Evolutionary conservation across 192 early-diverging fungal genomes (phyloP).

Genomic region (Backusella circina): DNA sequence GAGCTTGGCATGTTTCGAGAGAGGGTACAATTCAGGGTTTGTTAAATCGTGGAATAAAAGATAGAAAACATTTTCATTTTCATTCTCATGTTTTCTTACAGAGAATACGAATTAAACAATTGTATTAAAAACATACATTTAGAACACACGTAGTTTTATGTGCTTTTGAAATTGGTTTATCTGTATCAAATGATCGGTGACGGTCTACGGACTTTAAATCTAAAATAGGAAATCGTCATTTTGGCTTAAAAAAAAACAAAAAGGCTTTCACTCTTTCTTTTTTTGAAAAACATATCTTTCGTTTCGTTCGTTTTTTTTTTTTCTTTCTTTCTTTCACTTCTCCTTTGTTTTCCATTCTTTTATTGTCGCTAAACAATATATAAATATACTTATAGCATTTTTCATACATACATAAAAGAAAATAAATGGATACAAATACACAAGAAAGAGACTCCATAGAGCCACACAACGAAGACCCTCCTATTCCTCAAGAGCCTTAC

Average conservation of each 20-base stretch:
- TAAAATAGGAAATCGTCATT: background rate
- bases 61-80: no score
- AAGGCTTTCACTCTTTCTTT: background rate
- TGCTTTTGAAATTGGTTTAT: no score
- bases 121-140: no score
- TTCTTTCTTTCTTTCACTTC: background rate
- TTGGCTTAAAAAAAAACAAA: slow-evolving; percentile 4
- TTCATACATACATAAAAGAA: background rate
- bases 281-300: background rate
- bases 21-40: no score
- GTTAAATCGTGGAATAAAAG: no score
- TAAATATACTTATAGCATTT: background rate
- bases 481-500: slow-evolving; percentile 4
- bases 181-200: background rate
- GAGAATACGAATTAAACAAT: no score
- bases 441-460: background rate
- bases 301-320: background rate
- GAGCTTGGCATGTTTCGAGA: no score
- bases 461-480: background rate
- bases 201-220: background rate
- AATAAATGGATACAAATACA: background rate
- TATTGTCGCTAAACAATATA: background rate
- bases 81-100: no score
- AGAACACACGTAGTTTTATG: no score
- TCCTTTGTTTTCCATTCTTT: background rate